phyloP scores from a whole-genome alignment of 768 basidiomycete genomes.

The Ramaria sp. region DNA sequence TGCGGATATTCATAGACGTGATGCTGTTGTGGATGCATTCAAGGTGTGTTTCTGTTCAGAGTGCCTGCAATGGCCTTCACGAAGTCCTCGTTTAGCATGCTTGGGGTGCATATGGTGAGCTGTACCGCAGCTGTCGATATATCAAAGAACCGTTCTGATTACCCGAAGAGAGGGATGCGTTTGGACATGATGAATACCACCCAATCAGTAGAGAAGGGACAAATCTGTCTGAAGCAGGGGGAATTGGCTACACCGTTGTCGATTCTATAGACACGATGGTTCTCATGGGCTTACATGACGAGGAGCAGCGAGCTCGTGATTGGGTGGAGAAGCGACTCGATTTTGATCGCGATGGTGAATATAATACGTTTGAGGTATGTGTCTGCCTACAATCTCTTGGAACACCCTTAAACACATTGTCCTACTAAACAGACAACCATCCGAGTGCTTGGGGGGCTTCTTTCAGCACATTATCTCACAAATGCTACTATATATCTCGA shows the following conservation, averaged over 20 bases:
- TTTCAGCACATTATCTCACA: slow-evolving; percentile 78
- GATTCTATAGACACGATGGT: slow-evolving; percentile 85
- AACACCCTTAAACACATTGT: neutral
- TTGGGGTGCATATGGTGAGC: slow-evolving; percentile 74
- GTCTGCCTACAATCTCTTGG: neutral
- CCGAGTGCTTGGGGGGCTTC: slow-evolving; percentile 80
- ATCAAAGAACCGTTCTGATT: slow-evolving; percentile 10
- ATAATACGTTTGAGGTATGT: slow-evolving; percentile 86
- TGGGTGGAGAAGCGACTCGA: slow-evolving; percentile 66
- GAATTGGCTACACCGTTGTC: slow-evolving; percentile 82
- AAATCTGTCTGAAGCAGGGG: slow-evolving; percentile 69
- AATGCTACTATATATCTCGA: slow-evolving; percentile 61
- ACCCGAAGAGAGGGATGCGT: slow-evolving; percentile 68
- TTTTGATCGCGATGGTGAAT: slow-evolving; percentile 69
- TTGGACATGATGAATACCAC: slow-evolving; percentile 89
- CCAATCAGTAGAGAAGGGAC: slow-evolving; percentile 65
- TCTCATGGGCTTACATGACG: slow-evolving; percentile 72
- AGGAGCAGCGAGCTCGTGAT: slow-evolving; percentile 63
- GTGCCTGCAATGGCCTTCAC: neutral
- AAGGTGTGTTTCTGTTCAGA: slow-evolving; percentile 35
- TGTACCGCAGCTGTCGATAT: slow-evolving; percentile 6
- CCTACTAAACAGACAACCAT: slow-evolving; percentile 67
- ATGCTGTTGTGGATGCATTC: slow-evolving; percentile 72
- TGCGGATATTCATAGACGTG: slow-evolving; percentile 52
- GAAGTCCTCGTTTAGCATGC: slow-evolving; percentile 48